phyloP scores from a whole-genome alignment of 116 monocot genomes.

The Papilionanthe hybrid region DNA sequence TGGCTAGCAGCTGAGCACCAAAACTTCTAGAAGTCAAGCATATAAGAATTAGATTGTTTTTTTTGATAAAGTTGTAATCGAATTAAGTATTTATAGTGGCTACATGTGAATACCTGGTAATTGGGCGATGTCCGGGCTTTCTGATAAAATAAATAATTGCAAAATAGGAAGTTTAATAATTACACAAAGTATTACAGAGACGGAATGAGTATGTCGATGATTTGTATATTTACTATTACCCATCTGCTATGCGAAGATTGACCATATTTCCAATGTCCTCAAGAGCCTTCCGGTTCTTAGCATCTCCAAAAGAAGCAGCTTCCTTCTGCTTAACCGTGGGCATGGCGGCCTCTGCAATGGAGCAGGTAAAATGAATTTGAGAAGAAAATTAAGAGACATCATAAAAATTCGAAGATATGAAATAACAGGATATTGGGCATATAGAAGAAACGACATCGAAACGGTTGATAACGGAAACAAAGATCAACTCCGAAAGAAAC shows the following conservation, averaged over 20 bases:
- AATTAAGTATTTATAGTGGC: background rate
- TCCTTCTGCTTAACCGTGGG: conserved; percentile 20
- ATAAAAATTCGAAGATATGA: too few relatives aligned
- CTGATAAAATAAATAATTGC: conserved; percentile 3
- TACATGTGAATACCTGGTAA: conserved; percentile 28
- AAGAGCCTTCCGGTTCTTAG: conserved; percentile 32
- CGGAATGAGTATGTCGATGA: background rate
- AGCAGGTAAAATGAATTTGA: background rate
- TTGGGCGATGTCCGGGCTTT: conserved; percentile 35
- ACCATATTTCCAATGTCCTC: conserved; percentile 44
- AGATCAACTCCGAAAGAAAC: too few relatives aligned
- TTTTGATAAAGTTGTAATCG: background rate
- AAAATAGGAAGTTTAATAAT: background rate
- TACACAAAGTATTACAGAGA: too few relatives aligned
- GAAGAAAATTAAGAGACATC: too few relatives aligned
- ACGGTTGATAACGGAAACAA: too few relatives aligned
- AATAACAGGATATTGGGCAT: too few relatives aligned
- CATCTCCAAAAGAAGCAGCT: conserved; percentile 11
- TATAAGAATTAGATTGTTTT: background rate
- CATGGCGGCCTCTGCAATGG: conserved; percentile 10
- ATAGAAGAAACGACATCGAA: too few relatives aligned
- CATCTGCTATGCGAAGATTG: conserved; percentile 12
- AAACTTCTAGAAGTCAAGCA: conserved; percentile 26
- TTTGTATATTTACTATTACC: background rate
- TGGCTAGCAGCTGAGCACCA: conserved; percentile 46